Evolutionary conservation across 345 rosid species (phyloP).

Genomic region (Acer campestre): DNA sequence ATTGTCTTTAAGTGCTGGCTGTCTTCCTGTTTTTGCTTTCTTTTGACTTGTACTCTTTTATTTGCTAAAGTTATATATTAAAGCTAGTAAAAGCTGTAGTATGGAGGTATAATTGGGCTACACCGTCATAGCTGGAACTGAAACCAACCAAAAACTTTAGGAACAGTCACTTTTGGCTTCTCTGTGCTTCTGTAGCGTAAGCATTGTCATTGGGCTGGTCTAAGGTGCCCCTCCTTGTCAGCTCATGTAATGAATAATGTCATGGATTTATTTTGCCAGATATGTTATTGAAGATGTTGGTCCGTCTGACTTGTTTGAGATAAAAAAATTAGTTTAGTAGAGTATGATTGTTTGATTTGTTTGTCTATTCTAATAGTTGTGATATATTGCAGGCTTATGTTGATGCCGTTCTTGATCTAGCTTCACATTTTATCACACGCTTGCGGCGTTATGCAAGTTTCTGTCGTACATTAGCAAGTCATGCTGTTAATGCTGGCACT

Average conservation of each 20-base stretch:
- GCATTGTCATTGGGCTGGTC: conserved; percentile 2
- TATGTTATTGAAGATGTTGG: not conserved
- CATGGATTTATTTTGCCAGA: not conserved
- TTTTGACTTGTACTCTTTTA: not conserved
- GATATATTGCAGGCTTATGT: conserved; percentile 80
- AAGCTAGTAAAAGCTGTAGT: not conserved
- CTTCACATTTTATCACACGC: conserved; percentile 97
- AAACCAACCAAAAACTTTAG: not conserved
- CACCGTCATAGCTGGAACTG: not conserved
- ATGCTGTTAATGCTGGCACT: conserved; percentile 92
- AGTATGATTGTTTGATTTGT: conserved; percentile 4
- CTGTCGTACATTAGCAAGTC: conserved; percentile 96
- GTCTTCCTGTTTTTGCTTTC: not conserved
- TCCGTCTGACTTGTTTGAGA: not conserved
- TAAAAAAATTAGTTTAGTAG: not conserved
- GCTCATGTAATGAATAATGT: not conserved
- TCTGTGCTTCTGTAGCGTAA: not conserved
- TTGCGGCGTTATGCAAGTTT: conserved; percentile 98
- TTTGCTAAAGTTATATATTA: not conserved
- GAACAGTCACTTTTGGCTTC: not conserved
- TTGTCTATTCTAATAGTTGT: conserved; percentile 25
- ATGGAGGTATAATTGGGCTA: not conserved
- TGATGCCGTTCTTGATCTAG: conserved; percentile 97
- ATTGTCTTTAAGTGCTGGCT: not conserved
- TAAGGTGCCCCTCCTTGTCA: not conserved